Evolutionary conservation across 768 basidiomycete species (phyloP), one percentile per base, ranked within the genome.

Genomic region (Xerocomellus amylosporus): DNA sequence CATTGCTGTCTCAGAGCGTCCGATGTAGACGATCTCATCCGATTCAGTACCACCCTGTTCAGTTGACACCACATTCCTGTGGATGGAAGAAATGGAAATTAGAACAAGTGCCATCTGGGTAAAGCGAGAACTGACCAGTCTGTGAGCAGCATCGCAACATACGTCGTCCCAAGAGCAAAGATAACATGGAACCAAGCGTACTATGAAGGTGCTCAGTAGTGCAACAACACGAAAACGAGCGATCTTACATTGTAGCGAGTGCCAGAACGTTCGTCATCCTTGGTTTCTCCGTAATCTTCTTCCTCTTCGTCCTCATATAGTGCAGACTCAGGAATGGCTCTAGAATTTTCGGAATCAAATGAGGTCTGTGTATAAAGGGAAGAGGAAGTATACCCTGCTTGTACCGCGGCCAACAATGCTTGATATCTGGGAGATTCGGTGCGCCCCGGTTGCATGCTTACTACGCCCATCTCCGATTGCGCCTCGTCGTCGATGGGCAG

Each of bases 141-240:
- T 2, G 96, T 99, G 50, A 99, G 73, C 14, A 99, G 77, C 83
- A 97, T 95, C 7, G 91, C 93, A 24, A 98, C 93, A 72, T 99
- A 99, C 97, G 98, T 98, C 14, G 93, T 79, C 28, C 86, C 97
- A 62, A 98, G 88, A 42, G 89, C 85, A 68, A 98, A 99, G 64
- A 99, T 98, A 70, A 98, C 74, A 67, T 99, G 97, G 84, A 99
- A 98, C 93, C 94, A 99, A 2, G 93, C 84, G 69, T 99, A 99
- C 94, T 97, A 61, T 6, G 19, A 34, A 38, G 42, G 20, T 28
- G 33, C 36, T 59, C 17, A 54, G 52, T 33, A 12, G 10, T 33
- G 24, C 26, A 54, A 15, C n/a, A 14, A 38, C 36, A 33, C 6
- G 17, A 51, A 39, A 30, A 44, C 20, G 51, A 43, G 45, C 13